Conservation (phyloP, 2,329 filamentous ascomycete species). For the Monosporascus sp. region DNA sequence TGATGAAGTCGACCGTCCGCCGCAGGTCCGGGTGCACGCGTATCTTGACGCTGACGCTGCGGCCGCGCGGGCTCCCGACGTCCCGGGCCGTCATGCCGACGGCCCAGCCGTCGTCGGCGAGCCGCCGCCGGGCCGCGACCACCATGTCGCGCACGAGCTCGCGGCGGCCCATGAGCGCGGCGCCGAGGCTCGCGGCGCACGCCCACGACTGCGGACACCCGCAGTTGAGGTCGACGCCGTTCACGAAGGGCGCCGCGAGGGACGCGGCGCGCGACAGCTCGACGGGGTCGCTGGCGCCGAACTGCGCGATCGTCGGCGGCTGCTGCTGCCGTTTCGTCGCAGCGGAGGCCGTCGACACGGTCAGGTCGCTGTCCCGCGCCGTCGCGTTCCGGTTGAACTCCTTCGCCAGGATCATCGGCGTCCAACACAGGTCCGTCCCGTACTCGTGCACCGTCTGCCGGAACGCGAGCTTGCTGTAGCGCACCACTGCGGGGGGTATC, state of each 20-base stretch:
- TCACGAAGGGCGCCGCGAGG: constrained; percentile 55
- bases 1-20: constrained; percentile 56
- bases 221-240: constrained; percentile 66
- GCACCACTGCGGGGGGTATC: constrained; percentile 13
- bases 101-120: constrained; percentile 48
- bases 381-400: constrained; percentile 59
- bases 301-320: constrained; percentile 60
- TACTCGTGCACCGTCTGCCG: constrained; percentile 61
- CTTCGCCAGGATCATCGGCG: constrained; percentile 66
- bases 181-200: constrained; percentile 61
- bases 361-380: constrained; percentile 60
- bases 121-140: constrained; percentile 44
- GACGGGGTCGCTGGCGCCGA: constrained; percentile 55
- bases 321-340: constrained; percentile 38
- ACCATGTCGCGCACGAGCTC: constrained; percentile 64
- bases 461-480: constrained; percentile 51
- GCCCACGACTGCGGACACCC: constrained; percentile 71
- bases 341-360: constrained; percentile 42
- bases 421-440: constrained; percentile 62
- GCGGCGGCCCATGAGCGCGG: constrained; percentile 61
- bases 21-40: constrained; percentile 60
- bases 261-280: constrained; percentile 59
- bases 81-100: constrained; percentile 37
- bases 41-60: constrained; percentile 66
- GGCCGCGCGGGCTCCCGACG: constrained; percentile 36